These are phyloP conservation scores for Nitzschia sp. DNA, from an alignment of 108 stramenopile species.

Conservation along the genomic window DNA sequence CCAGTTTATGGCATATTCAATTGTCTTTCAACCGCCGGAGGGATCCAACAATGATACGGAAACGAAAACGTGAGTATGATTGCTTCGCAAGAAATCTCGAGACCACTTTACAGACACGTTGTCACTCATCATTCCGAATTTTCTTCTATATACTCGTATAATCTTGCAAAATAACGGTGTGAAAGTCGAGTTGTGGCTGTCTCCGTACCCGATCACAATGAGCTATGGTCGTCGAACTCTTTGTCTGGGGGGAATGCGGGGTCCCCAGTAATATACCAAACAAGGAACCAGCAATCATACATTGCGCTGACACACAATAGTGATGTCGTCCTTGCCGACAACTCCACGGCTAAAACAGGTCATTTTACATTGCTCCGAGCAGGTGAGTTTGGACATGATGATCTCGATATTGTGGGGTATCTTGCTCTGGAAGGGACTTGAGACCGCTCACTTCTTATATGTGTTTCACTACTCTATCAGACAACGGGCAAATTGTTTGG, in stretches of 20 bases:
- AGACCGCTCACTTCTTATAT: no score
- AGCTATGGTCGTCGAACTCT: conserved; percentile 24
- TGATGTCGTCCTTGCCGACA: neutral
- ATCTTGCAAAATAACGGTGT: no score
- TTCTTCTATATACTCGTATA: neutral
- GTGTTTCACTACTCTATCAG: no score
- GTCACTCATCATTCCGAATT: neutral
- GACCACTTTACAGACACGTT: no score
- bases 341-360: conserved; percentile 10
- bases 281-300: conserved; percentile 6
- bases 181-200: conserved; percentile 31
- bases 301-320: conserved; percentile 29
- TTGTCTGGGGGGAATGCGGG: conserved; percentile 24
- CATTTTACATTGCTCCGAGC: conserved; percentile 25
- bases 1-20: conserved; percentile 26
- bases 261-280: conserved; percentile 21
- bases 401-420: no score
- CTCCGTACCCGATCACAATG: conserved; percentile 25
- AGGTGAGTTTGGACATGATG: no score
- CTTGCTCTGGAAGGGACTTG: no score
- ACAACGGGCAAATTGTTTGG: conserved; percentile 22
- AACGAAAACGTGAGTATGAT: neutral
- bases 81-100: neutral
- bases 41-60: neutral
- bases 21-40: conserved; percentile 21